Conservation (phyloP, 805 yeast species). For the Saturnispora halmiae region DNA sequence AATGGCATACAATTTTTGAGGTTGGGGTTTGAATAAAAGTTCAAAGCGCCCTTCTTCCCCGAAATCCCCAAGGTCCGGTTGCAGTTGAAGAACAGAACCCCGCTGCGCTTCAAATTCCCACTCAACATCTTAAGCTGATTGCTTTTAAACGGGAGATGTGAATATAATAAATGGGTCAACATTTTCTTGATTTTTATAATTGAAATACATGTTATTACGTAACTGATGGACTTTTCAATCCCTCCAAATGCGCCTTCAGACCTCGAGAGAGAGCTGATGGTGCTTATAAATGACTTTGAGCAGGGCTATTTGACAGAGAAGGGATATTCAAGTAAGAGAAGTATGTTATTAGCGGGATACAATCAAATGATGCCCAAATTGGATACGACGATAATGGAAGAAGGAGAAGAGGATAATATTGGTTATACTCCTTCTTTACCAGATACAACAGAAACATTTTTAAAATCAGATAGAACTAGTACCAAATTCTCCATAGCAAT, state of each 20-base stretch:
- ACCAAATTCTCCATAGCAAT: conserved; percentile 7
- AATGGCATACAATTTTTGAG: not conserved
- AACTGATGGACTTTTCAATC: conserved; percentile 37
- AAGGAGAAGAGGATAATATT: conserved; percentile 9
- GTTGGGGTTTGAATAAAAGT: not conserved
- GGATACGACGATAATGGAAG: too few species aligned
- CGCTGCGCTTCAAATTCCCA: not conserved
- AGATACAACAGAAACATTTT: too few species aligned
- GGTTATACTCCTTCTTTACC: conserved; percentile 1
- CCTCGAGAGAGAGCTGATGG: conserved; percentile 31
- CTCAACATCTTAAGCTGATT: not conserved
- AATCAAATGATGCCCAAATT: not conserved
- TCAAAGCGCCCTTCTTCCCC: not conserved
- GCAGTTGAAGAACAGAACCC: not conserved
- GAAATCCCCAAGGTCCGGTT: not conserved
- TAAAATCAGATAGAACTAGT: conserved; percentile 1
- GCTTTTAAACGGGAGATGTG: too few species aligned
- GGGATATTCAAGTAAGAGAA: conserved; percentile 57
- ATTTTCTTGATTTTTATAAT: too few species aligned
- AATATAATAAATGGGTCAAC: not conserved
- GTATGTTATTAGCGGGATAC: conserved; percentile 22
- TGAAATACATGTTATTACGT: too few species aligned
- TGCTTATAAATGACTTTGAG: conserved; percentile 41
- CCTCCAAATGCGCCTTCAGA: conserved; percentile 34
- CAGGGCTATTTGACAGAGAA: conserved; percentile 70